phyloP scores from a whole-genome alignment of 352 stramenopile species.

The Pythium phragmitis region DNA sequence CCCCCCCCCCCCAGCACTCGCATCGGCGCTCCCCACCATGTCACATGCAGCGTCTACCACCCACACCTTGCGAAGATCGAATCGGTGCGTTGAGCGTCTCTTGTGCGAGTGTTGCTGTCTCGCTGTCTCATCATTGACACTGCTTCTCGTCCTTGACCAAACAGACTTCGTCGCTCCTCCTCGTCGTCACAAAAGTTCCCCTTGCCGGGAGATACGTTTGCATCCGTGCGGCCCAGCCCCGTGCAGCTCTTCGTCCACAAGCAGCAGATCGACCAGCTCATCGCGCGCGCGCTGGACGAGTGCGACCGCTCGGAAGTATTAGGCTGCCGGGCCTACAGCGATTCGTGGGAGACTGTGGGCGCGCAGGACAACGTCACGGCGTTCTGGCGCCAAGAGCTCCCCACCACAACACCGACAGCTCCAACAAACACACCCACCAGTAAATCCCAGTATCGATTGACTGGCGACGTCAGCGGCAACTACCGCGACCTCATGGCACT shows the following conservation, averaged over 20 bases:
- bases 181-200: constrained; percentile 6
- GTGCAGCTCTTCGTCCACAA: constrained; percentile 5
- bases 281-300: constrained; percentile 8
- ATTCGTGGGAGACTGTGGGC: constrained; percentile 17
- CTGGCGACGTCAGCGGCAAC: constrained; percentile 59
- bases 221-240: neutral
- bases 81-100: neutral
- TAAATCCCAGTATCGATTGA: constrained; percentile 40
- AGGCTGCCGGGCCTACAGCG: constrained; percentile 5
- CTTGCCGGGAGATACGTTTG: constrained; percentile 1
- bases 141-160: neutral
- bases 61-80: neutral
- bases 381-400: constrained; percentile 1
- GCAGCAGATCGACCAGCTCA: constrained; percentile 6
- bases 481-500: constrained; percentile 70
- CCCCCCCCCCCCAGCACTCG: neutral
- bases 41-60: neutral
- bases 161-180: constrained; percentile 8
- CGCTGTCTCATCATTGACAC: neutral
- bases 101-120: neutral
- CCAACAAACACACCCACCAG: neutral
- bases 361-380: constrained; percentile 13
- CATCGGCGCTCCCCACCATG: neutral
- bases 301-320: constrained; percentile 19
- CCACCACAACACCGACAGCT: neutral